Evolutionary conservation across 768 basidiomycete genomes (phyloP), one percentile per base, ranked within the genome.

Genomic region (Lactarius indigo): DNA sequence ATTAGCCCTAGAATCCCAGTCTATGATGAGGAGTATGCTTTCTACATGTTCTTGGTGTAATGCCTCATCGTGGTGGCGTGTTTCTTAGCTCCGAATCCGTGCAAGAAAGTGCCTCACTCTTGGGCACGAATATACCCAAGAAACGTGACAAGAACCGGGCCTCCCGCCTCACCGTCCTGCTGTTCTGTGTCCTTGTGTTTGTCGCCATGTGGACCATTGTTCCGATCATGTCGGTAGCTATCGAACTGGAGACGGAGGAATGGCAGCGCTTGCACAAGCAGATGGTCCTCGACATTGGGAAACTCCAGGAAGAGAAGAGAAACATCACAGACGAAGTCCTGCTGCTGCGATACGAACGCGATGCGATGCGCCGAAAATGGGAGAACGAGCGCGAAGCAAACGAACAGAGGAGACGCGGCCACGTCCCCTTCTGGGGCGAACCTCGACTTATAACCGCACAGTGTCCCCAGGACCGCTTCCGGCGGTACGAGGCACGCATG

Each of bases 401-500:
- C 15, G 73, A 73, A 31, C 47, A 64, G 42, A 59, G 66, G 42
- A 63, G 66, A 33, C 62, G 66, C 1, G 52, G 66, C 13, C 66
- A 68, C 17, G 7, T 64, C 26, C 66, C 66, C 18, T 68, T 68
- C 54, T 68, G 66, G 66, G 52, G 66, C 33, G 41, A 64, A 31
- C 28, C 66, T 44, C 66, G n/a, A 47, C 58, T 68, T 28, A 20
- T 56, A 2, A 63, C 39, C 26, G 58, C 35, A 23, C 58, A 64
- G 23, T 67, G 65, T 55, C 63, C 69, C 18, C 30, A 1, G 18
- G 68, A 64, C 23, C 63, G 62, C 54, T 20, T 59, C 58, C 61
- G 69, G 18, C 62, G n/a, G 5, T 68, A 68, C 26, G 70, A 73
- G 26, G 58, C 72, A 4, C 68, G 66, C 12, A 66, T 75, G 54